These are phyloP conservation scores for Cantharellus cinnabarinus DNA, from an alignment of 768 basidiomycete genomes.

Conservation along the genomic window DNA sequence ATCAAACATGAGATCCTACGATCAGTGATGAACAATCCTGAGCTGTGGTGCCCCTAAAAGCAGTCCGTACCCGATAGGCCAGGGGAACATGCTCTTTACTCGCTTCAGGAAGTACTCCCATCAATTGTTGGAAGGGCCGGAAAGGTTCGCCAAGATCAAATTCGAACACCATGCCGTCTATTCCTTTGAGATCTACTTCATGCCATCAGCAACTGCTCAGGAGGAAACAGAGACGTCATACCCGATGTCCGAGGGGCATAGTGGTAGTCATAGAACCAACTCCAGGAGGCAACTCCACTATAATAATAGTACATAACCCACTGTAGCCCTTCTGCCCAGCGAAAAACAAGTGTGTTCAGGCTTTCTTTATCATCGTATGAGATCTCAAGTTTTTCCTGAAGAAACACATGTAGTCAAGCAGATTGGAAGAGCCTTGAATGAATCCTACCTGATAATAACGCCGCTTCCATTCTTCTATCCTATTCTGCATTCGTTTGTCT, in stretches of 20 bases:
- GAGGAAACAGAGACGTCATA: constrained; percentile 17
- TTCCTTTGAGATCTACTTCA: constrained; percentile 30
- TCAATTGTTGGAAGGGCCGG: constrained; percentile 83
- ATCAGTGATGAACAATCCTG: no score
- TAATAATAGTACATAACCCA: constrained; percentile 99
- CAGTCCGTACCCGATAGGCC: constrained; percentile 54
- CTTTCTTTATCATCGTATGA: constrained; percentile 47
- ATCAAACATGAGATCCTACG: constrained; percentile 75
- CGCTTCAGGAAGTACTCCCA: constrained; percentile 90
- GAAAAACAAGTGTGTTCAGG: constrained; percentile 49
- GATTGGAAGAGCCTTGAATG: neutral
- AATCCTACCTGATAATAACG: constrained; percentile 61
- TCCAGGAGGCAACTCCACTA: constrained; percentile 90
- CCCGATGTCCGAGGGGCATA: constrained; percentile 94
- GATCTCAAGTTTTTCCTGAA: constrained; percentile 70
- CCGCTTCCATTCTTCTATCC: constrained; percentile 86
- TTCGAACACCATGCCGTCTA: constrained; percentile 64
- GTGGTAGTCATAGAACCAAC: constrained; percentile 98
- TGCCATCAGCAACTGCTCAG: neutral
- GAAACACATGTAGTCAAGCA: constrained; percentile 7
- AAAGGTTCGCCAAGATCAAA: constrained; percentile 83
- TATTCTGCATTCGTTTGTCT: constrained; percentile 49
- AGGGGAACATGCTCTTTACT: constrained; percentile 72
- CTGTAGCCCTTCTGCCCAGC: constrained; percentile 85
- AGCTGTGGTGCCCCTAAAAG: neutral